Evolutionary conservation across 768 basidiomycete genomes (phyloP).

Genomic region (Trametes punicea): DNA sequence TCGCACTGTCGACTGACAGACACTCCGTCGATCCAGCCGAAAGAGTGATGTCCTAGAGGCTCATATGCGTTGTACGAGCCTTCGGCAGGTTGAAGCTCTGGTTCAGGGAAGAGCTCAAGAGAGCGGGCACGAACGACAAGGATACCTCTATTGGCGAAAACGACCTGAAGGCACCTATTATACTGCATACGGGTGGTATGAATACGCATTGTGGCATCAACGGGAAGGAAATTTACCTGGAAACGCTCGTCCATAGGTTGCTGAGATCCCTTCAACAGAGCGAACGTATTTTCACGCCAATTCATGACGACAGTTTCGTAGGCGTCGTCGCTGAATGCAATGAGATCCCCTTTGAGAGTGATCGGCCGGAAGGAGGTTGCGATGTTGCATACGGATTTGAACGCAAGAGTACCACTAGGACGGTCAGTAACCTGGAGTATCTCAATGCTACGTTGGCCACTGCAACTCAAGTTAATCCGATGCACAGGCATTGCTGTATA

Average conservation of each 20-base stretch:
- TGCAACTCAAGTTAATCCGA: not conserved
- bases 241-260: conserved; percentile 31
- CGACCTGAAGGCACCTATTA: conserved; percentile 51
- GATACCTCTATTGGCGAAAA: conserved; percentile 44
- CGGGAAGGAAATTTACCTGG: conserved; percentile 24
- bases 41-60: conserved; percentile 45
- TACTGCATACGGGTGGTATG: conserved; percentile 29
- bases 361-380: conserved; percentile 45
- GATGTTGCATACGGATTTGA: conserved; percentile 18
- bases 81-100: conserved; percentile 32
- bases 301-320: conserved; percentile 52
- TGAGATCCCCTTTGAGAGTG: conserved; percentile 45
- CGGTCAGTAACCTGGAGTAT: conserved; percentile 30
- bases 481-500: not conserved
- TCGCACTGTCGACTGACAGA: conserved; percentile 32
- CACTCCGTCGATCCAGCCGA: conserved; percentile 68
- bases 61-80: conserved; percentile 28
- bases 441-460: conserved; percentile 27
- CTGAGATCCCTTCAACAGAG: conserved; percentile 40
- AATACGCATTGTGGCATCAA: not conserved
- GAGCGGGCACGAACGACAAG: conserved; percentile 60
- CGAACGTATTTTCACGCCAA: conserved; percentile 48
- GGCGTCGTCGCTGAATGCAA: conserved; percentile 53
- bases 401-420: not conserved
- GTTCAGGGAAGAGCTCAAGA: conserved; percentile 51